Evolutionary conservation across 352 stramenopile genomes (phyloP).

Genomic region (Phytophthora sansomeana): DNA sequence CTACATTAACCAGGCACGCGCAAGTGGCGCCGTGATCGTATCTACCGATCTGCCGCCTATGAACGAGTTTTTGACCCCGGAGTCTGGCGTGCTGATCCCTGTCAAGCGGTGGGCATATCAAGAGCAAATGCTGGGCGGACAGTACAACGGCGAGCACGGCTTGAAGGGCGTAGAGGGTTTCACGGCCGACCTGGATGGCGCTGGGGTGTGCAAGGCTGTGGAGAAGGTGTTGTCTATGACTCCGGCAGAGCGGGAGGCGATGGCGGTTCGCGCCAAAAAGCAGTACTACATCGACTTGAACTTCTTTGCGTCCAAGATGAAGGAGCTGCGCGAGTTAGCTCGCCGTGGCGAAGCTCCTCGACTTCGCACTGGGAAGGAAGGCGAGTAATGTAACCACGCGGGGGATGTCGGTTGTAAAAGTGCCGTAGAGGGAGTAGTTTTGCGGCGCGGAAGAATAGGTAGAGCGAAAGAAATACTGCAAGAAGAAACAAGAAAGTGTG

Average conservation of each 20-base stretch:
- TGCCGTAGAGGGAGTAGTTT: conserved; percentile 18
- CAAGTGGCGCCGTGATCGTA: conserved; percentile 54
- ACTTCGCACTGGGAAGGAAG: conserved; percentile 24
- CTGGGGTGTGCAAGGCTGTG: conserved; percentile 58
- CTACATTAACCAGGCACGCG: conserved; percentile 79
- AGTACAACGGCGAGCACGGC: conserved; percentile 59
- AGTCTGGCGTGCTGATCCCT: conserved; percentile 55
- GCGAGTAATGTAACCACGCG: conserved; percentile 5
- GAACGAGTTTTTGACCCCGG: conserved; percentile 65
- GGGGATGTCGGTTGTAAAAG: conserved; percentile 7
- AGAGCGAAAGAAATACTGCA: conserved; percentile 10
- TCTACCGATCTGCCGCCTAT: conserved; percentile 64
- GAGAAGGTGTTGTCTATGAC: conserved; percentile 65
- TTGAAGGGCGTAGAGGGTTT: conserved; percentile 55
- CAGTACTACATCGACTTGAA: conserved; percentile 76
- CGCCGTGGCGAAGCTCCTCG: conserved; percentile 16
- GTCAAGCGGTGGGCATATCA: conserved; percentile 34
- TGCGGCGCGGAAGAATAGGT: conserved; percentile 23
- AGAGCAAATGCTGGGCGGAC: conserved; percentile 60
- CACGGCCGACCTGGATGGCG: conserved; percentile 43
- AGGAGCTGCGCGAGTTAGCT: conserved; percentile 48
- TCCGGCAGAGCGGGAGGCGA: conserved; percentile 42
- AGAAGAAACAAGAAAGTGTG: conserved; percentile 8
- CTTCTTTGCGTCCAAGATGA: conserved; percentile 72
- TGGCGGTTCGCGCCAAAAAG: conserved; percentile 51